Evolutionary conservation across 352 stramenopile species (phyloP).

Genomic region (Phytophthora quininea): DNA sequence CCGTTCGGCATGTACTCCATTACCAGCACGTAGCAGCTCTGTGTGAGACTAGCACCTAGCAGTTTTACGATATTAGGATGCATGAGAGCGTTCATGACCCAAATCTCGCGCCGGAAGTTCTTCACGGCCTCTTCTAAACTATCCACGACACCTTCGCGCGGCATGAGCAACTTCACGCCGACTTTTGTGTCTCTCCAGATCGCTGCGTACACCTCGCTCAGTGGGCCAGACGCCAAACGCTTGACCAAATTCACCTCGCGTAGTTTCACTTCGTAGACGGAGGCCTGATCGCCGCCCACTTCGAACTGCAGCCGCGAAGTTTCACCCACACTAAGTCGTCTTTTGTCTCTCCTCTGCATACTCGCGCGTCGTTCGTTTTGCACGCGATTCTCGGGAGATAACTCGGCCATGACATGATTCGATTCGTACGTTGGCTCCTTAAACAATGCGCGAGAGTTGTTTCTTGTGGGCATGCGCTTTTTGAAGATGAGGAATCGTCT

Average conservation of each 20-base stretch:
- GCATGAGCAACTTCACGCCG: constrained; percentile 81
- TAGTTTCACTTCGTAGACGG: constrained; percentile 83
- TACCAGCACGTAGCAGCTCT: constrained; percentile 80
- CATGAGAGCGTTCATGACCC: constrained; percentile 74
- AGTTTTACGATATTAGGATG: constrained; percentile 82
- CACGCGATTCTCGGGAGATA: constrained; percentile 58
- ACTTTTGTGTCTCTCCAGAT: constrained; percentile 81
- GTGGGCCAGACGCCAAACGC: constrained; percentile 65
- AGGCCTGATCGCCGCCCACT: constrained; percentile 70
- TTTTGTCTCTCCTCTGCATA: constrained; percentile 59
- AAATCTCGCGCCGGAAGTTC: constrained; percentile 84
- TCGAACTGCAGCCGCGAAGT: constrained; percentile 70
- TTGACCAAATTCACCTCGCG: constrained; percentile 79
- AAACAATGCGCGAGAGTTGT: constrained; percentile 53
- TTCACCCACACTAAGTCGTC: constrained; percentile 63
- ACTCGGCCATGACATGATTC: constrained; percentile 55
- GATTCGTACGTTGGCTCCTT: constrained; percentile 62
- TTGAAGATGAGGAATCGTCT: constrained; percentile 28
- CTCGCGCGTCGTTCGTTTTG: constrained; percentile 68
- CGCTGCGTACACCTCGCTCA: constrained; percentile 79
- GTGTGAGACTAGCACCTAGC: constrained; percentile 77
- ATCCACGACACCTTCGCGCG: constrained; percentile 69
- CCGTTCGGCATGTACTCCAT: constrained; percentile 90
- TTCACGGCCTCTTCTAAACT: constrained; percentile 74
- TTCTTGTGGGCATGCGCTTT: constrained; percentile 18